Conservation (phyloP, 345 rosid species). For the Citrus cavaleriei region DNA sequence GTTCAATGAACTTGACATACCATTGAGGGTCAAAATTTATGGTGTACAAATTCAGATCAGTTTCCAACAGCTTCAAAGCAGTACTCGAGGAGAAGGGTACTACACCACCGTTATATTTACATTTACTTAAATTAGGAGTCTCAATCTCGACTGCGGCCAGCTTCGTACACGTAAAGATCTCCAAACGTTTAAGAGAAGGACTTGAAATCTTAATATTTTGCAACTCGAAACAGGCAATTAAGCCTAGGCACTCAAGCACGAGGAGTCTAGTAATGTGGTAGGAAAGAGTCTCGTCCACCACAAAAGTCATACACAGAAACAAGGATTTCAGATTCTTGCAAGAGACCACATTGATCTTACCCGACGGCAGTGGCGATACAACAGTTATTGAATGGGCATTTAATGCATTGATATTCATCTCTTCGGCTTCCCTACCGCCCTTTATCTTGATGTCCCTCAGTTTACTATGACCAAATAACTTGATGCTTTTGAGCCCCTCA, state of each 20-base stretch:
- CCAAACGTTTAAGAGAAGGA: background rate
- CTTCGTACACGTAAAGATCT: background rate
- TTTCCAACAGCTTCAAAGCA: background rate
- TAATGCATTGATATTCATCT: background rate
- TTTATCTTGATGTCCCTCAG: background rate
- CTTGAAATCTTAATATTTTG: background rate
- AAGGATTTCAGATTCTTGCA: background rate
- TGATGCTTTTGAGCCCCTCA: background rate
- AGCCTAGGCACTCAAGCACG: background rate
- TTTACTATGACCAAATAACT: background rate
- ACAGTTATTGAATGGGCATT: background rate
- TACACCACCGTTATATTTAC: background rate
- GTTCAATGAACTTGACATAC: background rate
- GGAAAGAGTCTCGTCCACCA: background rate
- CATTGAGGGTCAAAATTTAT: background rate
- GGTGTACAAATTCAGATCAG: background rate
- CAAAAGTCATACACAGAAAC: background rate
- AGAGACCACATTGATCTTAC: background rate
- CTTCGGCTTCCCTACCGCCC: background rate
- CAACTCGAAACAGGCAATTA: accelerated
- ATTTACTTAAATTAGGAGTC: background rate
- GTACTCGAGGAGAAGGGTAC: background rate
- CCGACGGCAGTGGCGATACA: accelerated
- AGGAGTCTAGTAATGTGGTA: background rate
- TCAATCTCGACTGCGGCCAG: background rate